Conservation (phyloP, 2,329 filamentous ascomycete genomes). For the Ceratocystis alfenasii region DNA sequence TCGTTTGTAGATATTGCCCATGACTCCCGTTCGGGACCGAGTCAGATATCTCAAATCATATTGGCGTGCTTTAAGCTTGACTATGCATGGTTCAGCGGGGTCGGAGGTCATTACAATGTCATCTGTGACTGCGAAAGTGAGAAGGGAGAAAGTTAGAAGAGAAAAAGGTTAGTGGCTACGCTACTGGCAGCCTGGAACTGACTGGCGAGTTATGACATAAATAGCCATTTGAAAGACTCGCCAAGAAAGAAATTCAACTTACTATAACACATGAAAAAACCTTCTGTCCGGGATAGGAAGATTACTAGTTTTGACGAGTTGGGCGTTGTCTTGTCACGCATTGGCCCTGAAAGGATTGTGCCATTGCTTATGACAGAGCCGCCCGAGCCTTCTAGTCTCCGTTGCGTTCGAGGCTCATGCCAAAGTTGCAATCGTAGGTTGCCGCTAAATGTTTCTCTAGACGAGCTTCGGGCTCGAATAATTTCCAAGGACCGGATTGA, state of each 20-base stretch:
- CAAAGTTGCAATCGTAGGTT: constrained; percentile 15
- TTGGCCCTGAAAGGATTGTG: background rate
- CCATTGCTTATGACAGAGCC: constrained; percentile 8
- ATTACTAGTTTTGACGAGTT: constrained; percentile 14
- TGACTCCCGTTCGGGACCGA: constrained; percentile 12
- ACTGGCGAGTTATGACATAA: background rate
- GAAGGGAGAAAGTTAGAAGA: background rate
- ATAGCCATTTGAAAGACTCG: background rate
- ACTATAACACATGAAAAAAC: constrained; percentile 14
- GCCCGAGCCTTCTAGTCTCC: background rate
- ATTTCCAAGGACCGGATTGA: constrained; percentile 13
- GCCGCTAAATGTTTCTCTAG: constrained; percentile 9
- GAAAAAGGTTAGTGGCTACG: background rate
- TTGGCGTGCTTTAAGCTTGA: constrained; percentile 10
- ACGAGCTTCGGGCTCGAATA: background rate
- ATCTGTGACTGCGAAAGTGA: constrained; percentile 11
- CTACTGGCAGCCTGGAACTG: background rate
- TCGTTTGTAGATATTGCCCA: constrained; percentile 4
- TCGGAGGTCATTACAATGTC: constrained; percentile 6
- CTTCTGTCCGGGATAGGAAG: background rate
- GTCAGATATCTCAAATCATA: background rate
- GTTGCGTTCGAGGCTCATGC: background rate
- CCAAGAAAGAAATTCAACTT: constrained; percentile 1
- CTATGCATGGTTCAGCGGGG: background rate
- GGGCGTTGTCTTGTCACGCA: background rate